These are phyloP conservation scores for Mycena citricolor DNA, from an alignment of 1,284 basidiomycete species.

Conservation along the genomic window DNA sequence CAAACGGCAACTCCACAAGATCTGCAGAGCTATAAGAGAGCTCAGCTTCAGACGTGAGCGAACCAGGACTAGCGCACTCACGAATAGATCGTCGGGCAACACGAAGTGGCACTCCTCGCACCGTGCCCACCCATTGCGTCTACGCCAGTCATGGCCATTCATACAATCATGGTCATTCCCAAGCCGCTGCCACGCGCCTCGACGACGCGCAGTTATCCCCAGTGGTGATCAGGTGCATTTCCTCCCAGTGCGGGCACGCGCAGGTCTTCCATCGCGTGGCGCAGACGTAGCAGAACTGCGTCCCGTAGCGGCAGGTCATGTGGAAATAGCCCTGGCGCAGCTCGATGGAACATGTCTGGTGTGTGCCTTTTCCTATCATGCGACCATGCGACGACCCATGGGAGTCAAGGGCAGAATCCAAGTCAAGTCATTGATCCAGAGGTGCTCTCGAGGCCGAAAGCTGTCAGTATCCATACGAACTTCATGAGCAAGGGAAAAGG, in stretches of 20 bases:
- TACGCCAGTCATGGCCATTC: constrained; percentile 37
- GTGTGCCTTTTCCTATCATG: no score
- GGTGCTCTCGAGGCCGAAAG: no score
- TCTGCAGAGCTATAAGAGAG: constrained; percentile 29
- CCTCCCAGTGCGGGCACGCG: constrained; percentile 55
- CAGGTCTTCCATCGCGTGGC: constrained; percentile 54
- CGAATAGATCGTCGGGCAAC: constrained; percentile 36
- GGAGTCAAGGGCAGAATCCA: no score
- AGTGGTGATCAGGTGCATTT: constrained; percentile 38
- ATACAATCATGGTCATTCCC: constrained; percentile 46
- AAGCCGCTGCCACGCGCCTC: constrained; percentile 39
- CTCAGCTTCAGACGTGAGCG: not conserved
- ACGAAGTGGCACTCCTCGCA: constrained; percentile 46
- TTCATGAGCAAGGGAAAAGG: no score
- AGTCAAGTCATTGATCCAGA: no score
- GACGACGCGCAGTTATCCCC: constrained; percentile 36
- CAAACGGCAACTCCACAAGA: constrained; percentile 35
- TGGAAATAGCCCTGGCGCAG: constrained; percentile 48
- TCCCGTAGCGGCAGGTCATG: constrained; percentile 49
- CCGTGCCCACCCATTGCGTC: constrained; percentile 35
- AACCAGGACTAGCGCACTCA: constrained; percentile 21
- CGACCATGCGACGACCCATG: no score
- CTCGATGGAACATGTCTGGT: no score
- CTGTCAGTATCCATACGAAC: no score
- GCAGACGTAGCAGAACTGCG: constrained; percentile 54